Evolutionary conservation across 805 yeast genomes (phyloP), one percentile per base, ranked within the genome.

Genomic region (Saccharomycopsis capsularis): DNA sequence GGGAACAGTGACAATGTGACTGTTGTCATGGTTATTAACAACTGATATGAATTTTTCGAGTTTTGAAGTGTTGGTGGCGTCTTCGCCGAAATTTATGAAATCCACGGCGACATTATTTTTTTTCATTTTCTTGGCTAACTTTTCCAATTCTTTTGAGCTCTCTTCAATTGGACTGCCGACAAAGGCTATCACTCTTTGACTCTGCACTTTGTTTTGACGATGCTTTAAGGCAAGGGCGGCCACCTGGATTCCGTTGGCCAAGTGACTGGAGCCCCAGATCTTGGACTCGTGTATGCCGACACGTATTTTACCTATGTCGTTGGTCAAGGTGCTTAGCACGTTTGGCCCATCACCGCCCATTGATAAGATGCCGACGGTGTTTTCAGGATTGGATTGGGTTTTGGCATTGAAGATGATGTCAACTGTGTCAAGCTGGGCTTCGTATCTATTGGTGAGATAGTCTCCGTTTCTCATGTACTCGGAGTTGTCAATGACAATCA

Each of bases 391-490:
- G 45, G 89, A 71, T 61, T 83, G 82, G 54, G 87, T 79, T 67
- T 93, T 91, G 55, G 85, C 79, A 55, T 84, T 83, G 70, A 93
- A 95, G 40, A 93, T 79, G 57, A 81, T 72, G 58, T 88, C 93
- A 25, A 90, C 89, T 7, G 96, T 81, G 55, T 93, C 95, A 53
- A 85, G 71, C 67, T 93, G 96, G 1, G 98, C 96, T 55, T 85
- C 95, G 63, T 81, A 90, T 60, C 99, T 76, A 15, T 90, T 82
- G 16, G 95, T 80, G 34, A 85, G 75, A 61, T 82, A 93, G 65
- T 93, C 99, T 29, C 98, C 99, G 63, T 93, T 93, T 60, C 99
- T 76, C 79, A 90, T 85, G 66, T 75, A 91, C 69, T 93, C 99
- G 46, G 96, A 88, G 73, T 89, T 91, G 72, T 93, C 99, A 62